Evolutionary conservation across 2,329 filamentous ascomycete genomes (phyloP).

Genomic region (Uncinocarpus reesii): DNA sequence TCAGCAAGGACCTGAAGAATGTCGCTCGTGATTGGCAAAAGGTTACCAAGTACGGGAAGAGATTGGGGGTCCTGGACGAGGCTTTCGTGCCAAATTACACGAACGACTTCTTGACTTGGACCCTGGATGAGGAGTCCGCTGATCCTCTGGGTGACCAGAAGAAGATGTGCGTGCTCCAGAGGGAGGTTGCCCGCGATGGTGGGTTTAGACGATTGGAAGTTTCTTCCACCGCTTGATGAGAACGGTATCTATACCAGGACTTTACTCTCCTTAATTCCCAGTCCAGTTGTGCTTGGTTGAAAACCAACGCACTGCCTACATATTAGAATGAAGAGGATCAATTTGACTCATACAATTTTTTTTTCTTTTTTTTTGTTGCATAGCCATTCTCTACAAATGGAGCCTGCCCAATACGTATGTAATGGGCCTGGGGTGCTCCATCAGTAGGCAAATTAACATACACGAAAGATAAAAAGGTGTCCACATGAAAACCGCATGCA

Average conservation of each 20-base stretch:
- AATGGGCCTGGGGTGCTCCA: too few species aligned
- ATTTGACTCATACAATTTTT: neutral
- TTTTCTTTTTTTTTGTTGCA: too few species aligned
- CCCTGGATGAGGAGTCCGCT: constrained; percentile 51
- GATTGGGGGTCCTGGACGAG: constrained; percentile 55
- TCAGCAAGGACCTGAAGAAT: constrained; percentile 64
- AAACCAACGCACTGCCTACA: neutral
- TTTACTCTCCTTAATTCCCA: constrained; percentile 2
- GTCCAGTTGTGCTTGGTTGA: neutral
- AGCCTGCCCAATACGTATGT: too few species aligned
- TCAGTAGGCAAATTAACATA: too few species aligned
- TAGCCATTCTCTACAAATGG: too few species aligned
- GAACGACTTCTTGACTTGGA: constrained; percentile 59
- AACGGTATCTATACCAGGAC: neutral
- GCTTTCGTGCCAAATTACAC: constrained; percentile 63
- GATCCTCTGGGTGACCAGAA: constrained; percentile 66
- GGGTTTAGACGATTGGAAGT: constrained; percentile 43
- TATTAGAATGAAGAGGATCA: neutral
- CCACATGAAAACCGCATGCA: neutral
- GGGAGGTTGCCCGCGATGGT: constrained; percentile 53
- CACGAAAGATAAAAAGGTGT: neutral
- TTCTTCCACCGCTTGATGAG: constrained; percentile 8
- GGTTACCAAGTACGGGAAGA: constrained; percentile 66
- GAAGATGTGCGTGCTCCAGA: constrained; percentile 59
- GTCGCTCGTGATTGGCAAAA: constrained; percentile 65